Evolutionary conservation across 768 basidiomycete species (phyloP).

Genomic region (Pseudohyphozyma bogoriensis): DNA sequence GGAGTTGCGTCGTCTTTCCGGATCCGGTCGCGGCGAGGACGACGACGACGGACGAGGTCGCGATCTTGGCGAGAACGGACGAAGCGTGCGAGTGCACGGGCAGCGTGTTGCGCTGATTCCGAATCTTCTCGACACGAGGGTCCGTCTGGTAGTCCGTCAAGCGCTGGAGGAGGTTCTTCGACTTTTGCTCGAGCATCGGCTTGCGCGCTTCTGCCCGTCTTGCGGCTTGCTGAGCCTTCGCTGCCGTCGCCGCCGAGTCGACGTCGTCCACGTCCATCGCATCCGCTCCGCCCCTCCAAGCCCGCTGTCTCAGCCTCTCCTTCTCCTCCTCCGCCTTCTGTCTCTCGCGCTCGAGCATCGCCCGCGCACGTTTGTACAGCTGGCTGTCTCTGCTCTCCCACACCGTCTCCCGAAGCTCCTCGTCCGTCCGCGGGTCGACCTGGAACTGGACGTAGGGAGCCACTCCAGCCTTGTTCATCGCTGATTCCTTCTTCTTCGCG

Average conservation of each 20-base stretch:
- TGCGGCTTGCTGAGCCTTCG: not conserved
- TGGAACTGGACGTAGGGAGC: constrained; percentile 42
- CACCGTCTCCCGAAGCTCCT: constrained; percentile 56
- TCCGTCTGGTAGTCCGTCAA: constrained; percentile 54
- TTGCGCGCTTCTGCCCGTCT: not conserved
- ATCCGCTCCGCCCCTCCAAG: constrained; percentile 14
- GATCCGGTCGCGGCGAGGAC: constrained; percentile 84
- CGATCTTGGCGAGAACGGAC: constrained; percentile 59
- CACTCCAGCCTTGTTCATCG: constrained; percentile 55
- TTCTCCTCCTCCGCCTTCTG: constrained; percentile 11
- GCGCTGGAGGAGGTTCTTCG: constrained; percentile 47
- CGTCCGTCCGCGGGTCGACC: constrained; percentile 55
- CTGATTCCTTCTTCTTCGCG: constrained; percentile 46
- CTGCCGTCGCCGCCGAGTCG: not conserved
- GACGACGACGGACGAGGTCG: constrained; percentile 70
- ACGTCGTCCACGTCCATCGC: constrained; percentile 10
- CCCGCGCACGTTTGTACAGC: constrained; percentile 22
- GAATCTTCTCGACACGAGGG: constrained; percentile 55
- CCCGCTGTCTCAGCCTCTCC: constrained; percentile 8
- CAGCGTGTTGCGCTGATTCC: constrained; percentile 54
- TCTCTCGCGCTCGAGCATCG: constrained; percentile 19
- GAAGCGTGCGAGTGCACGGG: constrained; percentile 64
- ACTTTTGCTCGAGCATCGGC: constrained; percentile 46
- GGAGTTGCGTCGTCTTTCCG: constrained; percentile 90
- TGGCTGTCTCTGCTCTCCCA: constrained; percentile 18